Evolutionary conservation across 495 filamentous ascomycete species (phyloP), one percentile per base, ranked within the genome.

Genomic region (Aspergillus taichungensis): DNA sequence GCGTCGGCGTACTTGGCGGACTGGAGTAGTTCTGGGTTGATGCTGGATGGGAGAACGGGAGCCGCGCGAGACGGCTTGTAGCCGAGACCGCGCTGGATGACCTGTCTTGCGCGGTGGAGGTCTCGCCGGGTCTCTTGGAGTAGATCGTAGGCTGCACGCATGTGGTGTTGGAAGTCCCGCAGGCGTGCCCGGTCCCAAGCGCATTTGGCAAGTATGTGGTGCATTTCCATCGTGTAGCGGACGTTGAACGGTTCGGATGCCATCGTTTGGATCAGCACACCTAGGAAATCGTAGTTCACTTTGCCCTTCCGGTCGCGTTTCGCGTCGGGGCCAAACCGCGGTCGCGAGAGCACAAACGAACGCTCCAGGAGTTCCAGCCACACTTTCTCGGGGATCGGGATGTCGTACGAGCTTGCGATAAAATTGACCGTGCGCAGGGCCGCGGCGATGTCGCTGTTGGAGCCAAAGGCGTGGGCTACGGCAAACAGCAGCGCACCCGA

Each of bases 361-460:
- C 80, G 75, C 43, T 79, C 68, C 24, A 85, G 62, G 7, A 87
- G 53, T 35, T 80, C 71, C 3, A 51, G 47, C 83, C 83, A 86
- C 12, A 75, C 63, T 8, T 62, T 48, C 5, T 47, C 28, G 1
- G 73, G 48, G 43, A 87, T 72, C 0, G 50, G 30, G 11, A 86
- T 50, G 0, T 67, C 45, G 59, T 83, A 85, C 8, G 70, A 63
- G 0, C 64, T 61, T 0, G 83, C 73, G 12, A 85, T 56, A 43
- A 75, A 74, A 28, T 82, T 74, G 1, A 85, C 63, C 1, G 69
- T 33, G 12, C 68, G 59, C 14, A 85, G 44, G 8, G 78, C 82
- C 5, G 61, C 63, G 6, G 68, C 54, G 8, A 84, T 60, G 12
- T 79, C 62, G 50, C 75, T 77, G 49, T 76, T 82, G 14, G 66